Base-by-base conservation (phyloP, 805 yeast species). In the Saturnispora halmiae region DNA sequence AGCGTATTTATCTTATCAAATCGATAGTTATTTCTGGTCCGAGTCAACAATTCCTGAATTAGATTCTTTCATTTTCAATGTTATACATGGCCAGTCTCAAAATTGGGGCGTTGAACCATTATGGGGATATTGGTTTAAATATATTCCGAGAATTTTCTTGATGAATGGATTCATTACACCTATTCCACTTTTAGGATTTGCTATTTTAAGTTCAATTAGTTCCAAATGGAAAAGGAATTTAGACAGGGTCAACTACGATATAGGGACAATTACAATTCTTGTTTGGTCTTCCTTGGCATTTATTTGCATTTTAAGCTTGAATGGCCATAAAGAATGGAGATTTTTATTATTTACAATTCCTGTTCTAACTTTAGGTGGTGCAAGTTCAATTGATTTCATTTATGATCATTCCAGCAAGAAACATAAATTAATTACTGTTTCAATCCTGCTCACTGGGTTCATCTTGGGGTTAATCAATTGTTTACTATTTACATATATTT, bases 251-350 rank as follows among this genome's bases (percentile, higher is more conserved):
- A 59, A 56, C 41, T 55, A 56, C 20, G 54, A 56, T 13, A 51
- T 54, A 18, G 51, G 53, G 14, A 44, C 59, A 1, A 51, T 75
- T 28, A 68, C 72, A 31, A 59, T 77, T 5, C 53, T 79, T 21
- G 66, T 73, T 2, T 44, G 72, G 14, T 65, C 85, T 1, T 63
- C 82, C 0, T 31, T 78, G 1, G 38, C 73, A 13, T 88, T 66
- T 53, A 67, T 87, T n/a, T 46, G 64, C 2, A 51, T 75, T 4
- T 70, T 87, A 71, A 86, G 96, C 0, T 57, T 79, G 38, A 92
- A 83, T 58, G 87, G 92, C 3, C 96, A 90, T 52, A 90, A 90
- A 56, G 97, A 90, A 64, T 85, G 94, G 94, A 72, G 96, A 51
- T 90, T 90, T 53, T 76, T 90, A 31, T 65, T 81, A 14, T 90